Conservation (phyloP, 139 green algal genomes). For the Eudorina sp. region DNA sequence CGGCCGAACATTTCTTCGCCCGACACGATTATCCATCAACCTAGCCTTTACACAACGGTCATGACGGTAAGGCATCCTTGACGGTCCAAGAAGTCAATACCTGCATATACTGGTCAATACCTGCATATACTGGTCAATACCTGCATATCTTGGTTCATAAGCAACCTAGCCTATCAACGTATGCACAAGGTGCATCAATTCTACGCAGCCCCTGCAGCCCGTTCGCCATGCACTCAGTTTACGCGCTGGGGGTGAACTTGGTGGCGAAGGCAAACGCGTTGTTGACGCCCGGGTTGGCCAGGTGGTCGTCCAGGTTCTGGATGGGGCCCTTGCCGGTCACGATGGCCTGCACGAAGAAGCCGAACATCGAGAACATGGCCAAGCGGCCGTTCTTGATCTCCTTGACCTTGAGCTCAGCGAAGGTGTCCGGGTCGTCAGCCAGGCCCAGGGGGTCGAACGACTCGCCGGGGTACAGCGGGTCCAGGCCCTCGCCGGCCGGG, state of each 20-base stretch:
- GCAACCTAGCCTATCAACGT: neutral
- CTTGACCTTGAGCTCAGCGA: conserved; percentile 93
- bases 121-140: no score
- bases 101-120: no score
- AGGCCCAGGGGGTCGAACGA: conserved; percentile 96
- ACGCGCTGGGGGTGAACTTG: conserved; percentile 66
- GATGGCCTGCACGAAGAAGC: conserved; percentile 87
- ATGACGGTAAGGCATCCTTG: no score
- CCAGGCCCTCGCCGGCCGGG: conserved; percentile 79
- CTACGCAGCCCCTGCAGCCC: no score
- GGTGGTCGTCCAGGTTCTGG: conserved; percentile 75
- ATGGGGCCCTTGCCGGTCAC: conserved; percentile 74
- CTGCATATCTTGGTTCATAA: no score
- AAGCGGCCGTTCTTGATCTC: conserved; percentile 95
- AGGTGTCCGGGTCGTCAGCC: conserved; percentile 93
- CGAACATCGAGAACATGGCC: conserved; percentile 86
- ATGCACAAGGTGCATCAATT: no score
- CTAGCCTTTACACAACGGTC: no score
- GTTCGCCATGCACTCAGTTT: no score
- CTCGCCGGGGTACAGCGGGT: conserved; percentile 92
- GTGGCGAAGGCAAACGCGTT: conserved; percentile 73
- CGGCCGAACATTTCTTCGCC: no score
- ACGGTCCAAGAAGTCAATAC: no score
- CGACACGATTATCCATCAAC: no score
- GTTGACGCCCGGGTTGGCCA: conserved; percentile 67